Percentiles rank a stretch among this genome's conserved stretches.
These are phyloP conservation scores for Ambrosiella cleistominuta DNA, from an alignment of 2,329 filamentous ascomycete genomes.

Conservation along the genomic window DNA sequence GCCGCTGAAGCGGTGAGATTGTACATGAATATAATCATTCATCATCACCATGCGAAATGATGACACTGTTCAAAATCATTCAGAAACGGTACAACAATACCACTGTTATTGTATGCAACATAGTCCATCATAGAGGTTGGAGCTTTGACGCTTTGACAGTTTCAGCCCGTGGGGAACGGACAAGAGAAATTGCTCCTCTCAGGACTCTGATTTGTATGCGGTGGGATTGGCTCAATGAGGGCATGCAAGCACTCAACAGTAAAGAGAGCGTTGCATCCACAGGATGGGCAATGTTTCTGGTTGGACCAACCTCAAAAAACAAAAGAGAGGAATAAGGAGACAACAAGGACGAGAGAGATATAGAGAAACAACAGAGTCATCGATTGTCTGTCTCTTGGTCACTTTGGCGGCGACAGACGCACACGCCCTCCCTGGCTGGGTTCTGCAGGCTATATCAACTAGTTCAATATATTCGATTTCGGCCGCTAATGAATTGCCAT, in stretches of 20 bases:
- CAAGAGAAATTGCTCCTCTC: not conserved
- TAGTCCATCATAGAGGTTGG: not conserved
- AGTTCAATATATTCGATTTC: too few species aligned
- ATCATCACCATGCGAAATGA: too few species aligned
- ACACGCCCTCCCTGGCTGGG: too few species aligned
- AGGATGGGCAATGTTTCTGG: not conserved
- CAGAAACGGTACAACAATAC: not conserved
- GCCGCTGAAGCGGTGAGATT: too few species aligned
- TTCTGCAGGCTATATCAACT: too few species aligned
- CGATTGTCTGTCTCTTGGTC: too few species aligned
- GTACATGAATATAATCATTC: too few species aligned
- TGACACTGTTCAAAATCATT: not conserved
- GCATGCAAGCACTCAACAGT: not conserved
- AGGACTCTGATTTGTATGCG: not conserved
- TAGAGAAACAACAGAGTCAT: too few species aligned
- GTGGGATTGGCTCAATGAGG: not conserved
- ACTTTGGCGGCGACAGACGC: too few species aligned
- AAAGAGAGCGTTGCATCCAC: not conserved
- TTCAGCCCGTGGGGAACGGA: not conserved
- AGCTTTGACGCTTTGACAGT: constrained; percentile 1
- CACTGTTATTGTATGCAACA: not conserved
- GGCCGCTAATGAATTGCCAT: too few species aligned
- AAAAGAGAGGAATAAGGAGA: too few species aligned
- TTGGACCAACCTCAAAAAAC: not conserved
- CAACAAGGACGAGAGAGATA: too few species aligned